Conservation (phyloP, 2,329 filamentous ascomycete species). For the Diplodia mutila region DNA sequence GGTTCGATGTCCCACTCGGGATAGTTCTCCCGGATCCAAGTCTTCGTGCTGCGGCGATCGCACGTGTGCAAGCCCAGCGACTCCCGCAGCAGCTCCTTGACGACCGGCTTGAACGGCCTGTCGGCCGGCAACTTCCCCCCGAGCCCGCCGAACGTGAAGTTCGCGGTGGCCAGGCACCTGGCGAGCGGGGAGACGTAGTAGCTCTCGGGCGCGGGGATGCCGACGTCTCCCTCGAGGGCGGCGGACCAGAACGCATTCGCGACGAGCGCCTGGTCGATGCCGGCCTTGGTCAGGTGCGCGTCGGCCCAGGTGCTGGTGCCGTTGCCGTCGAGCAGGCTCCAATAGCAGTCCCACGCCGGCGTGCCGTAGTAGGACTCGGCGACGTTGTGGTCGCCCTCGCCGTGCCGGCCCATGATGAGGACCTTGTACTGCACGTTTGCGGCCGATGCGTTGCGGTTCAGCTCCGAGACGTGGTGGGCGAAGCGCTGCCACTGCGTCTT, state of each 20-base stretch:
- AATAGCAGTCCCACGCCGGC: constrained; percentile 72
- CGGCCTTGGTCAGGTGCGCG: constrained; percentile 62
- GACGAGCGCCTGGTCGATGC: constrained; percentile 60
- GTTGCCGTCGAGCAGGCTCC: constrained; percentile 67
- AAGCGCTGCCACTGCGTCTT: constrained; percentile 70
- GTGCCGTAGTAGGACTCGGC: constrained; percentile 70
- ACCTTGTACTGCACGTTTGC: constrained; percentile 64
- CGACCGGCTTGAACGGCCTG: constrained; percentile 58
- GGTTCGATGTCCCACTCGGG: constrained; percentile 62
- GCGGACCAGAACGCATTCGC: constrained; percentile 64
- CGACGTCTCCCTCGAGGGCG: constrained; percentile 53
- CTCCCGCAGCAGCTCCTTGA: constrained; percentile 70
- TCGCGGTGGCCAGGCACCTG: constrained; percentile 66
- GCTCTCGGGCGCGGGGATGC: constrained; percentile 63
- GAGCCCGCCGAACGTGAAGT: constrained; percentile 62
- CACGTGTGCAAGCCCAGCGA: constrained; percentile 71
- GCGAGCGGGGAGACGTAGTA: constrained; percentile 69
- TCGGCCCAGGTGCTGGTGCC: constrained; percentile 66
- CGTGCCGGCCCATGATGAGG: constrained; percentile 70
- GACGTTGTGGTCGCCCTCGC: constrained; percentile 68
- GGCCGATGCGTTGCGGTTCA: constrained; percentile 55
- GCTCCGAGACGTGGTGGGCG: constrained; percentile 57
- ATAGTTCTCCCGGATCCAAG: constrained; percentile 57
- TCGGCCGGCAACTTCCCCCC: constrained; percentile 50
- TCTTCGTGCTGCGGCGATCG: constrained; percentile 62